Evolutionary conservation across 495 filamentous ascomycete species (phyloP).

Genomic region (Penicillium subrubescens): DNA sequence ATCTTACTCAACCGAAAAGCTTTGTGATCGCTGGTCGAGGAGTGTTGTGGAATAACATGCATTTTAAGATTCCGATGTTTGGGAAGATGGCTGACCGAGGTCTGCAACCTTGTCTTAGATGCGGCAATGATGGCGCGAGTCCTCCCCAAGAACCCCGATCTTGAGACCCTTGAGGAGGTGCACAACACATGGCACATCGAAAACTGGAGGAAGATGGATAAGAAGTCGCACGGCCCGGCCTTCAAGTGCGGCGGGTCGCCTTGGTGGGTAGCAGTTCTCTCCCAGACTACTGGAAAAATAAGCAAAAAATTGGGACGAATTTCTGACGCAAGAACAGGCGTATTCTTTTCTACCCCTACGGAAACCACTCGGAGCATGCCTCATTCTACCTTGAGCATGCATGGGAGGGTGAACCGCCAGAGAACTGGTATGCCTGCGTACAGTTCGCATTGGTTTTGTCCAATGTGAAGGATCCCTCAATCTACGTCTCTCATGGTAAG

Average conservation of each 20-base stretch:
- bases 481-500: constrained; percentile 69
- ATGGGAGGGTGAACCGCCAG: constrained; percentile 69
- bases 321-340: constrained; percentile 58
- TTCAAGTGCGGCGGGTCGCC: constrained; percentile 87
- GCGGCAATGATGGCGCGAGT: constrained; percentile 82
- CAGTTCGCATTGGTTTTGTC: constrained; percentile 93
- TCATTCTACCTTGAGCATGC: constrained; percentile 98
- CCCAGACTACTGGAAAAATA: neutral
- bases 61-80: neutral
- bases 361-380: constrained; percentile 87
- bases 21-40: neutral
- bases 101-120: constrained; percentile 49
- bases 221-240: constrained; percentile 82
- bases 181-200: constrained; percentile 84
- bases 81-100: constrained; percentile 23
- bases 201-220: constrained; percentile 70
- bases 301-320: neutral
- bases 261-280: constrained; percentile 61
- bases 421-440: constrained; percentile 94
- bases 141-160: constrained; percentile 69
- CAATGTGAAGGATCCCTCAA: constrained; percentile 85
- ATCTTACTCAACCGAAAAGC: neutral
- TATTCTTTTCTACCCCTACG: constrained; percentile 91
- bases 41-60: neutral
- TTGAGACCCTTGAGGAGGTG: constrained; percentile 71